phyloP scores from a whole-genome alignment of 1,284 basidiomycete genomes.

The Ustilago esculenta region DNA sequence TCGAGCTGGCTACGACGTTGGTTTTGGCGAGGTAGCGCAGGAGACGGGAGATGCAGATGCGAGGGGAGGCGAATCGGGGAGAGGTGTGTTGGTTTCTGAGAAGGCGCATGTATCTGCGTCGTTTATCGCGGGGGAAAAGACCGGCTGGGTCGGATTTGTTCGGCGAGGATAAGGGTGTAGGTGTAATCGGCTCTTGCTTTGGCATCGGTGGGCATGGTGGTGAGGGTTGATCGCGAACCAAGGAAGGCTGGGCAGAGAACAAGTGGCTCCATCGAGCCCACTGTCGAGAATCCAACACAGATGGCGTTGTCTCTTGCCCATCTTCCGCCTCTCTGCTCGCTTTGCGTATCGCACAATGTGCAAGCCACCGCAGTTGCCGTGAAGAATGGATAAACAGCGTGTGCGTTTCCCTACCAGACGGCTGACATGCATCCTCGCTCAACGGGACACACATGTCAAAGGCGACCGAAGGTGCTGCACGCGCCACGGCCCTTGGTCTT shows the following conservation, averaged over 20 bases:
- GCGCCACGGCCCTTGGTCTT: neutral
- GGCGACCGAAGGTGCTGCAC: neutral
- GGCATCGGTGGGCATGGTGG: neutral
- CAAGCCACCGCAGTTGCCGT: slow-evolving; percentile 23
- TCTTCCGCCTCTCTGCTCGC: neutral
- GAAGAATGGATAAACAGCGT: slow-evolving; percentile 24
- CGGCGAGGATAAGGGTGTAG: neutral
- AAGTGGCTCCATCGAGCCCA: slow-evolving; percentile 30
- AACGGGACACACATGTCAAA: slow-evolving; percentile 15
- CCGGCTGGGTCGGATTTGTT: slow-evolving; percentile 8
- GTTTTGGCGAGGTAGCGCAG: slow-evolving; percentile 13
- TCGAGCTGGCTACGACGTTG: neutral
- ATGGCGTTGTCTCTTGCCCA: neutral
- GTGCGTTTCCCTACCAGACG: slow-evolving; percentile 21
- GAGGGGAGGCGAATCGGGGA: slow-evolving; percentile 2
- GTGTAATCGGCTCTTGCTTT: too few species aligned
- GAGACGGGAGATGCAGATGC: slow-evolving; percentile 11
- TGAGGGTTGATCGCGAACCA: neutral
- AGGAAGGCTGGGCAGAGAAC: slow-evolving; percentile 5
- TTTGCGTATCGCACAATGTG: slow-evolving; percentile 8
- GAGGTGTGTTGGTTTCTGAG: slow-evolving; percentile 16
- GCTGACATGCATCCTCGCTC: slow-evolving; percentile 2
- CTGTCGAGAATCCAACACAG: neutral
- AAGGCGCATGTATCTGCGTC: slow-evolving; percentile 13
- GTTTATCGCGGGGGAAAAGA: slow-evolving; percentile 21